Evolutionary conservation across 805 yeast species (phyloP).

Genomic region (Schizosaccharomyces octosporus): DNA sequence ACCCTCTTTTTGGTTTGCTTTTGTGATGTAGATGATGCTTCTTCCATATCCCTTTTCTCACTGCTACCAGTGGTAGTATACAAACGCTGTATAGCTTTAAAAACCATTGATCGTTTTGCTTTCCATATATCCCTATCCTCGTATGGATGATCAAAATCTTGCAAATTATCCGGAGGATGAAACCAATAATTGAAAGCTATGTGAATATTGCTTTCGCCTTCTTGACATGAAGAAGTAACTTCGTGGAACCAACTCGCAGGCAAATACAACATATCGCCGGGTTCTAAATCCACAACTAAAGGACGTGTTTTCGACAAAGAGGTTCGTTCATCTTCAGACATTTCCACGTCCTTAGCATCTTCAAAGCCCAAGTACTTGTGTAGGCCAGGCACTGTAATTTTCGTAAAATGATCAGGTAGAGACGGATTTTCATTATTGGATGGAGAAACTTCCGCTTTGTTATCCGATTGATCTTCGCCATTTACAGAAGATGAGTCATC

Average conservation of each 20-base stretch:
- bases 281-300: slow-evolving; percentile 11
- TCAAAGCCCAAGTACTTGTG: not conserved
- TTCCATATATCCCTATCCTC: not conserved
- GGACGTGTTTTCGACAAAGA: not conserved
- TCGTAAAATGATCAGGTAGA: not conserved
- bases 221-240: slow-evolving; percentile 8
- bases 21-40: not conserved
- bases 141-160: not conserved
- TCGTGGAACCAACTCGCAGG: slow-evolving; percentile 21
- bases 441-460: too few species aligned
- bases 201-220: slow-evolving; percentile 4
- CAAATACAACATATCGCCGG: slow-evolving; percentile 17
- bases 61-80: not conserved
- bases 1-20: not conserved
- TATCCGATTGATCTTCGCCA: not conserved
- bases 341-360: not conserved
- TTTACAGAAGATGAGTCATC: not conserved
- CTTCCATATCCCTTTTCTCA: not conserved
- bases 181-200: slow-evolving; percentile 3
- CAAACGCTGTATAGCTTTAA: not conserved
- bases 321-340: not conserved
- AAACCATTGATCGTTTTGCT: not conserved
- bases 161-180: slow-evolving; percentile 1
- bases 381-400: not conserved
- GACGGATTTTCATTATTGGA: not conserved